Base-by-base conservation (phyloP, 129 eudicot genomes). In the Flaveria ramosissima region DNA sequence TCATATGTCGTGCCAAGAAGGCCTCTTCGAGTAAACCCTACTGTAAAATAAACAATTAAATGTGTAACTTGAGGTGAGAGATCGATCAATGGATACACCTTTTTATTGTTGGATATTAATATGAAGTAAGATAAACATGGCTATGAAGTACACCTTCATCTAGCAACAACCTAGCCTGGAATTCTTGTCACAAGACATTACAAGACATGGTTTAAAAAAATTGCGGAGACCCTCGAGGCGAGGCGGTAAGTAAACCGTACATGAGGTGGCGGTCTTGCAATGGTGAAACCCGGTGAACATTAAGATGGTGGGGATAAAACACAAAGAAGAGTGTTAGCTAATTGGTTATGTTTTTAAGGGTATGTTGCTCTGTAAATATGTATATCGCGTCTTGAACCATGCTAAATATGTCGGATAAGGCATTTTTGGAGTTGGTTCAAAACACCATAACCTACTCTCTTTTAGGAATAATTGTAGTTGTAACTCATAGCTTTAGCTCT, bases 11-110 rank as follows among this genome's bases (percentile, higher is more conserved):
- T 84, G 26, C 98, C 98, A 1, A 86, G 86, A 16, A 92, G 88
- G 20, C 92, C 98, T 84, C 95, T 92, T 63, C 86, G 82, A 23
- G 98, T 90, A 80, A 90, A 90, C 67, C 98, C 98, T 10, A 92
- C 96, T 0, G 94, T 78, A 78, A 86, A 66, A 61, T n/a, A 30
- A 13, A 15, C 48, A 60, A 24, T 9, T 26, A 77, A 79, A 63
- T 45, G 65, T 79, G 71, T 52, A 79, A 65, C 55, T 66, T 78
- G 30, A 60, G 39, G 15, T 56, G 61, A 43, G 47, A 39, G 46
- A 13, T 47, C n/a, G 15, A 55, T 55, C 61, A 15, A 9, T 1
- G 9, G 32, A 32, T 72, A 52, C 32, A 56, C 43, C 39, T 41
- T 73, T 56, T 56, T 42, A 0, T 47, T 56, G 67, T 72, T 72